Conservation (phyloP, 2,329 filamentous ascomycete species). For the Clarireedia monteithiana region DNA sequence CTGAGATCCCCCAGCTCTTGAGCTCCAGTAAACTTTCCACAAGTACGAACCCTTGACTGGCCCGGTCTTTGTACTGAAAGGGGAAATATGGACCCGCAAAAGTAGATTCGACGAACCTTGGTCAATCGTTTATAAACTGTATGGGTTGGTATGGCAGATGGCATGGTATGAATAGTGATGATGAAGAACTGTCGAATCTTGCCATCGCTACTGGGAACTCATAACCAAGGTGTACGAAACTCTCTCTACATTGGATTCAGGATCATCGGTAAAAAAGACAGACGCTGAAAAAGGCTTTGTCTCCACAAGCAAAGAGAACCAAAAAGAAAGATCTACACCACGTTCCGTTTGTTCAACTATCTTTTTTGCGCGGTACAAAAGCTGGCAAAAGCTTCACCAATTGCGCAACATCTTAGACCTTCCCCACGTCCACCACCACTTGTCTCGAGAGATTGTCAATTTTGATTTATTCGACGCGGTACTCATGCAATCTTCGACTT, state of each 20-base stretch:
- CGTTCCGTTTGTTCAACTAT: neutral
- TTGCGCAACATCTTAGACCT: conserved; percentile 7
- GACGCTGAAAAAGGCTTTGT: conserved; percentile 1
- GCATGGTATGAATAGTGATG: conserved; percentile 18
- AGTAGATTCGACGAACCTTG: conserved; percentile 5
- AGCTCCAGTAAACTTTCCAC: neutral
- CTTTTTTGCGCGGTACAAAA: conserved; percentile 7
- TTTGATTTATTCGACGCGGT: neutral
- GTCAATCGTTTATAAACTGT: conserved; percentile 1
- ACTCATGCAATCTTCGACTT: conserved; percentile 7
- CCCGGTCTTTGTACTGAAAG: conserved; percentile 3
- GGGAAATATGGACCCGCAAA: conserved; percentile 7
- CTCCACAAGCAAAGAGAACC: neutral
- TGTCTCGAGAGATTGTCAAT: conserved; percentile 4
- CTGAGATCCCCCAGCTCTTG: neutral
- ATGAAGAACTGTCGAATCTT: conserved; percentile 25
- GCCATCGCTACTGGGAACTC: conserved; percentile 23
- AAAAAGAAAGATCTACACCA: neutral
- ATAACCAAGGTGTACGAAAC: conserved; percentile 12
- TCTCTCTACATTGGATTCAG: conserved; percentile 4
- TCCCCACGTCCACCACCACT: conserved; percentile 8
- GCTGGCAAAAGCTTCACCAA: conserved; percentile 8
- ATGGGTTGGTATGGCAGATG: too few relatives aligned
- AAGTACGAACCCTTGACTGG: neutral
- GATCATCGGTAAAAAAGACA: neutral